A percentile compares a stretch with the other conserved stretches of the same genome.
Evolutionary conservation across 2,329 filamentous ascomycete genomes (phyloP).

Genomic region (Cordyceps militaris): DNA sequence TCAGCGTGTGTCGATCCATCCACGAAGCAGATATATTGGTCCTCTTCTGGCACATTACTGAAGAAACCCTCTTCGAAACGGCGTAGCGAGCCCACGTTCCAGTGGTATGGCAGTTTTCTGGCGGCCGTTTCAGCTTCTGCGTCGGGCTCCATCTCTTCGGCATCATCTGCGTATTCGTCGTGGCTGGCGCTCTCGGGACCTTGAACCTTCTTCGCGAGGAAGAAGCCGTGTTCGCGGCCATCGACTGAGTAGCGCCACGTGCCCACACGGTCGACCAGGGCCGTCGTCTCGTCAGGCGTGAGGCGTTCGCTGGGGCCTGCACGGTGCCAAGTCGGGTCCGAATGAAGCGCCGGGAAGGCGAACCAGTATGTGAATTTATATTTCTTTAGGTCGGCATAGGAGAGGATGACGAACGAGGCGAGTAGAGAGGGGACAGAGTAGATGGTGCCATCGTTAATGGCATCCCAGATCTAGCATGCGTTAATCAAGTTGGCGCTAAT

Average conservation of each 20-base stretch:
- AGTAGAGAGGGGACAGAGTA: slow-evolving; percentile 91
- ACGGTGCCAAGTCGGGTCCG: slow-evolving; percentile 74
- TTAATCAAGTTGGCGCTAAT: not conserved
- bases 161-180: slow-evolving; percentile 14
- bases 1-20: slow-evolving; percentile 87
- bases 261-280: slow-evolving; percentile 73
- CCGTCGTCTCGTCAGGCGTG: slow-evolving; percentile 62
- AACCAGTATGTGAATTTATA: slow-evolving; percentile 99
- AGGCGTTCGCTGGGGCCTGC: slow-evolving; percentile 49
- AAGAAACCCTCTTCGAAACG: slow-evolving; percentile 88
- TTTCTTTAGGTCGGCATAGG: slow-evolving; percentile 93
- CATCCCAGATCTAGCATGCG: slow-evolving; percentile 80
- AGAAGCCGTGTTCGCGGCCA: slow-evolving; percentile 84
- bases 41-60: slow-evolving; percentile 58
- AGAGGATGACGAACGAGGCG: slow-evolving; percentile 80
- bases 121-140: slow-evolving; percentile 42
- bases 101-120: slow-evolving; percentile 55
- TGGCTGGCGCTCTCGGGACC: slow-evolving; percentile 23
- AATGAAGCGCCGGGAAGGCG: slow-evolving; percentile 88
- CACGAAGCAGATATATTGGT: slow-evolving; percentile 79
- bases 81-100: slow-evolving; percentile 70
- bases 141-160: slow-evolving; percentile 29
- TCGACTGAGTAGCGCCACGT: slow-evolving; percentile 84
- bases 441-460: slow-evolving; percentile 92
- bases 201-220: slow-evolving; percentile 74